phyloP scores from a whole-genome alignment of 1,284 basidiomycete genomes.

The Cystobasidium sp. region DNA sequence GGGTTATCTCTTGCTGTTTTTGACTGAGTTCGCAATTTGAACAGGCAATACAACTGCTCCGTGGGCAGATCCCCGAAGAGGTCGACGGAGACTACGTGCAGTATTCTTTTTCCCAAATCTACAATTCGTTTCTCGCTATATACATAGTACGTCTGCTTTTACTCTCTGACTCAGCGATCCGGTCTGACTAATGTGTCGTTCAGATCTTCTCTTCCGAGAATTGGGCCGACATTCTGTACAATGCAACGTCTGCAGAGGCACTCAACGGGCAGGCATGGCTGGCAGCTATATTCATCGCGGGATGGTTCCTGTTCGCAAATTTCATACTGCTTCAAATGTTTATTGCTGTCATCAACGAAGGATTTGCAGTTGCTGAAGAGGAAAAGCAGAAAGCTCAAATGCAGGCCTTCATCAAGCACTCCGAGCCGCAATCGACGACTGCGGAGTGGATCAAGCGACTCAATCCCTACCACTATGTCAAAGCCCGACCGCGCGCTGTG shows the following conservation, averaged over 20 bases:
- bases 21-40: not conserved
- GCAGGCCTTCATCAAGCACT: slow-evolving; percentile 61
- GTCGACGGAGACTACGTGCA: slow-evolving; percentile 58
- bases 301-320: slow-evolving; percentile 92
- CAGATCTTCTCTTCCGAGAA: slow-evolving; percentile 94
- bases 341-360: slow-evolving; percentile 98
- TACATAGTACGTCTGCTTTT: slow-evolving; percentile 64
- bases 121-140: slow-evolving; percentile 84
- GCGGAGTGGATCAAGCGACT: slow-evolving; percentile 73
- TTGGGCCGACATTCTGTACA: slow-evolving; percentile 85
- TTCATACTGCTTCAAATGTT: slow-evolving; percentile 98
- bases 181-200: not conserved
- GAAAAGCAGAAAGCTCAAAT: slow-evolving; percentile 77
- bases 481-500: slow-evolving; percentile 70
- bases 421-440: slow-evolving; percentile 58
- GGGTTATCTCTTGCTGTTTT: not conserved
- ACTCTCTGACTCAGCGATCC: not conserved
- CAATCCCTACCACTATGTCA: slow-evolving; percentile 87
- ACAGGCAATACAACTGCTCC: slow-evolving; percentile 61
- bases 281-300: slow-evolving; percentile 74
- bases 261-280: slow-evolving; percentile 74
- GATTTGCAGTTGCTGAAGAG: slow-evolving; percentile 91
- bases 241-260: slow-evolving; percentile 68
- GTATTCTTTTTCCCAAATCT: slow-evolving; percentile 87
- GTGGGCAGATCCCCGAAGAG: slow-evolving; percentile 71